These are phyloP conservation scores for Codiaeum variegatum DNA, from an alignment of 441 rosid genomes.

Conservation along the genomic window DNA sequence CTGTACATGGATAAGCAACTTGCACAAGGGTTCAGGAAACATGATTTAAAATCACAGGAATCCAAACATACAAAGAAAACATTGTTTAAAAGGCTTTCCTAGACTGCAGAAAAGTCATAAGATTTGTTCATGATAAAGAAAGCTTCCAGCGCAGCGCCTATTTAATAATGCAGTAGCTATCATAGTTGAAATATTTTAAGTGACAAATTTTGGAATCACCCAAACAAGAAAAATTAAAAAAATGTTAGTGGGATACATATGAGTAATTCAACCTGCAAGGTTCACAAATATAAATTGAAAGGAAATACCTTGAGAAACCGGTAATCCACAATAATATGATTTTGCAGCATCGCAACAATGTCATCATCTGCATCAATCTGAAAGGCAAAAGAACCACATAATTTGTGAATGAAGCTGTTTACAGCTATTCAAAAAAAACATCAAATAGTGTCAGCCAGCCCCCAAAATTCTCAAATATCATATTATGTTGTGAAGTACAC, in stretches of 20 bases:
- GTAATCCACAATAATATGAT: slow-evolving; percentile 68
- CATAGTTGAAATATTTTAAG: neutral
- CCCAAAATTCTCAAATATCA: neutral
- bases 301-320: slow-evolving; percentile 72
- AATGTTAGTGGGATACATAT: slow-evolving; percentile 1
- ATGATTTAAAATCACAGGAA: neutral
- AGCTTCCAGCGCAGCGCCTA: neutral
- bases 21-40: neutral
- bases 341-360: slow-evolving; percentile 61
- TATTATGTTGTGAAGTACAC: neutral
- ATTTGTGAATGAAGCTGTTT: slow-evolving; percentile 2
- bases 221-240: neutral
- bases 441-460: neutral
- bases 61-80: neutral
- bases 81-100: neutral
- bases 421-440: neutral
- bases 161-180: neutral
- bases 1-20: neutral
- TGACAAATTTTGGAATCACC: slow-evolving; percentile 5
- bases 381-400: slow-evolving; percentile 13
- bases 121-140: neutral
- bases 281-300: slow-evolving; percentile 30
- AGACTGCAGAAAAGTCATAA: neutral
- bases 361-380: slow-evolving; percentile 88
- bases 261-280: slow-evolving; percentile 12